Conservation (phyloP, 1,139 yeast genomes). For the Saccharomyces hybrid region DNA sequence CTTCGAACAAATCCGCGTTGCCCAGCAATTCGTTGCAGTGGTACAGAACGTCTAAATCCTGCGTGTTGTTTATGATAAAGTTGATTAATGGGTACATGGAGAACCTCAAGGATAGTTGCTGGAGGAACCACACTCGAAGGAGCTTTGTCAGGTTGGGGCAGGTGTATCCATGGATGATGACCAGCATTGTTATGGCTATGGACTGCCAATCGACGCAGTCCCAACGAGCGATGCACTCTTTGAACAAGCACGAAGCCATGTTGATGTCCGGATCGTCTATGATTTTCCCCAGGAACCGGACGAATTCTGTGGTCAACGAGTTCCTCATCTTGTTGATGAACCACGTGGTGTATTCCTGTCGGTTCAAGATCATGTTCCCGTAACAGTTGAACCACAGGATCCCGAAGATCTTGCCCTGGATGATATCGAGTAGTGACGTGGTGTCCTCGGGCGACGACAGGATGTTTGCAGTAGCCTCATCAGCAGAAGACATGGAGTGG, state of each 20-base stretch:
- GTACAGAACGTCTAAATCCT: conserved; percentile 10
- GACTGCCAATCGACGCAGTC: conserved; percentile 6
- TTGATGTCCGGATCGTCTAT: conserved; percentile 5
- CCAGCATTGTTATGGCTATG: conserved; percentile 10
- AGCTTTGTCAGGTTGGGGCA: conserved; percentile 7
- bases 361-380: conserved; percentile 12
- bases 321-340: conserved; percentile 12
- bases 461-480: neutral
- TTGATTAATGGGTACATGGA: conserved; percentile 19
- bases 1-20: conserved; percentile 8
- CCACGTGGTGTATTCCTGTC: conserved; percentile 13
- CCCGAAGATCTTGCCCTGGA: conserved; percentile 9
- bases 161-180: neutral
- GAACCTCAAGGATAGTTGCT: conserved; percentile 8
- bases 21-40: conserved; percentile 18
- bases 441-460: neutral
- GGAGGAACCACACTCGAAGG: conserved; percentile 15
- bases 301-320: conserved; percentile 6
- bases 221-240: conserved; percentile 1
- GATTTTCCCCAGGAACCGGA: conserved; percentile 7
- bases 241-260: conserved; percentile 6
- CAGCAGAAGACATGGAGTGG: neutral
- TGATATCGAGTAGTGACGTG: conserved; percentile 1
- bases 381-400: conserved; percentile 14
- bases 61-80: conserved; percentile 10